These are phyloP conservation scores for Fraxinus angustifolia DNA, from an alignment of 305 asterid species.

Conservation along the genomic window DNA sequence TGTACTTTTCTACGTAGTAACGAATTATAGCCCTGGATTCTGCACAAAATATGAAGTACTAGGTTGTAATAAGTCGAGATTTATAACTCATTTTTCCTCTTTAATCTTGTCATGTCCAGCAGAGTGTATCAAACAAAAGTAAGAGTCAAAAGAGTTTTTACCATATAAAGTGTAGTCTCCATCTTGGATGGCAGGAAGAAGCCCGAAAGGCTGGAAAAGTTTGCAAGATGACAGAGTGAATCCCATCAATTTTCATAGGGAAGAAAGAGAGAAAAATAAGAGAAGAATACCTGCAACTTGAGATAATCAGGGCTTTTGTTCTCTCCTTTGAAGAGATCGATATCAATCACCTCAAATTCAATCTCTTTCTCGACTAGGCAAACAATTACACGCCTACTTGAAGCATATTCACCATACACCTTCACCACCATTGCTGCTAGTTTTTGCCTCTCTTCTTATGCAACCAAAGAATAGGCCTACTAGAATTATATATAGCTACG, in stretches of 20 bases:
- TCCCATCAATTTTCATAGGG: neutral
- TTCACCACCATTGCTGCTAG: conserved; percentile 37
- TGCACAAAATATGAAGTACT: conserved; percentile 10
- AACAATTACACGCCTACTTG: conserved; percentile 30
- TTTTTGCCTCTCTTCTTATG: neutral
- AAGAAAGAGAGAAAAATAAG: neutral
- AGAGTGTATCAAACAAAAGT: neutral
- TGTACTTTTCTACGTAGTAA: conserved; percentile 44
- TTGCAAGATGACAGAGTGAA: neutral
- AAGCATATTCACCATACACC: conserved; percentile 35
- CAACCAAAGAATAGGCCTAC: neutral
- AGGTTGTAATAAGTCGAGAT: neutral
- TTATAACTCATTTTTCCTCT: no score
- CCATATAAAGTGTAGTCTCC: conserved; percentile 54
- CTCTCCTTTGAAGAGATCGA: conserved; percentile 35
- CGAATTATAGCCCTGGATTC: conserved; percentile 53
- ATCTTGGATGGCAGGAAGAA: conserved; percentile 44
- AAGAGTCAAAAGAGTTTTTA: neutral
- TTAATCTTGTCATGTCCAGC: neutral
- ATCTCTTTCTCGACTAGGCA: conserved; percentile 35
- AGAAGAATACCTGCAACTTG: conserved; percentile 37
- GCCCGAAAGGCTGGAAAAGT: conserved; percentile 47
- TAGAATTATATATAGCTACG: neutral
- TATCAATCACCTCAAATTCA: conserved; percentile 30
- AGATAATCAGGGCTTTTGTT: conserved; percentile 31